Evolutionary conservation across 2,329 filamentous ascomycete genomes (phyloP).

Genomic region (Apiospora pterosperma): DNA sequence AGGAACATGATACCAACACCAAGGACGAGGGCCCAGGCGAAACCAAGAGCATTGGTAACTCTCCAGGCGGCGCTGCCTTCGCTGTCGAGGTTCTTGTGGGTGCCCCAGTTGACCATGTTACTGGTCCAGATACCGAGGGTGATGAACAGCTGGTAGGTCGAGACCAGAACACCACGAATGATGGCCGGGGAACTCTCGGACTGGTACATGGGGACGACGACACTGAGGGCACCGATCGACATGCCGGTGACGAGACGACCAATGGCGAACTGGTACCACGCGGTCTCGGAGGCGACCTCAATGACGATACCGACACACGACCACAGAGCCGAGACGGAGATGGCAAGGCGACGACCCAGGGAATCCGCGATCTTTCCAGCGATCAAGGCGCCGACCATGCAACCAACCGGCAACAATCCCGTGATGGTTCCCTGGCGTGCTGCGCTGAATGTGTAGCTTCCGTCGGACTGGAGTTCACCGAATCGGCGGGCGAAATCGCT

Average conservation of each 20-base stretch:
- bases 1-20: slow-evolving; percentile 48
- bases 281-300: slow-evolving; percentile 51
- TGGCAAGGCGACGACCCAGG: slow-evolving; percentile 59
- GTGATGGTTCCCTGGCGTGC: slow-evolving; percentile 61
- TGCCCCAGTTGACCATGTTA: slow-evolving; percentile 61
- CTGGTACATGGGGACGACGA: slow-evolving; percentile 67
- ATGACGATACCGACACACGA: slow-evolving; percentile 63
- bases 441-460: slow-evolving; percentile 47
- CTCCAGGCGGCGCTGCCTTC: slow-evolving; percentile 54
- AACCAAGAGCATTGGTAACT: slow-evolving; percentile 56
- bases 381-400: slow-evolving; percentile 53
- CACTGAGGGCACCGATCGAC: slow-evolving; percentile 62
- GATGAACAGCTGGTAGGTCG: slow-evolving; percentile 66
- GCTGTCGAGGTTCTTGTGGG: slow-evolving; percentile 33
- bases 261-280: slow-evolving; percentile 63
- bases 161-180: slow-evolving; percentile 61
- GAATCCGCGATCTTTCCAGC: slow-evolving; percentile 60
- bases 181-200: slow-evolving; percentile 62
- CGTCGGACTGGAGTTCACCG: slow-evolving; percentile 32
- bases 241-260: slow-evolving; percentile 65
- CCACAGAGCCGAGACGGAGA: slow-evolving; percentile 59
- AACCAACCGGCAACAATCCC: slow-evolving; percentile 59
- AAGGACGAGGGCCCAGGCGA: slow-evolving; percentile 52
- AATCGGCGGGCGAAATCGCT: slow-evolving; percentile 53
- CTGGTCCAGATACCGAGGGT: slow-evolving; percentile 63